Evolutionary conservation across 75 land plant species (phyloP).

Genomic region (Isoetes taiwanensis): DNA sequence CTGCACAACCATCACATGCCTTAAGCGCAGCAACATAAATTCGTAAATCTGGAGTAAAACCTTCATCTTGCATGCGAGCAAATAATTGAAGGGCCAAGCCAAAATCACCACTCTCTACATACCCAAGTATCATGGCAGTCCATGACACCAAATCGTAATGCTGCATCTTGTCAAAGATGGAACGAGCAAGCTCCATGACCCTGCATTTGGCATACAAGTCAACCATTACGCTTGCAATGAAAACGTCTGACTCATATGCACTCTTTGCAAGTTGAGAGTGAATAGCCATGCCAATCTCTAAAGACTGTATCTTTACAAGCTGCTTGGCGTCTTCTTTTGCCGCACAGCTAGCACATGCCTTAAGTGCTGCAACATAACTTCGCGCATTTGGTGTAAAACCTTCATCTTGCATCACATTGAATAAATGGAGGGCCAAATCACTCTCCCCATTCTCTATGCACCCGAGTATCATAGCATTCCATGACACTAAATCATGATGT

Average conservation of each 20-base stretch:
- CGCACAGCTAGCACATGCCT: no score
- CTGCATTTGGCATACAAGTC: not conserved
- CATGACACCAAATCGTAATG: not conserved
- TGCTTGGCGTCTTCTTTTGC: no score
- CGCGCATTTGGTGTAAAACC: no score
- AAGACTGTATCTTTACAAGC: no score
- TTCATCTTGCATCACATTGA: no score
- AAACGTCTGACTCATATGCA: not conserved
- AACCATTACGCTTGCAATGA: not conserved
- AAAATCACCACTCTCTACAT: not conserved
- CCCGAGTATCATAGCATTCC: no score
- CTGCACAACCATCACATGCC: not conserved
- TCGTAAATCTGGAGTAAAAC: not conserved
- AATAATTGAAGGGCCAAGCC: not conserved
- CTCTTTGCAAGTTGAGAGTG: no score
- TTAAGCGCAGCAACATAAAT: not conserved
- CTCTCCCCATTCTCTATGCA: no score
- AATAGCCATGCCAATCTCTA: no score
- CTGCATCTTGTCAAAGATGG: not conserved
- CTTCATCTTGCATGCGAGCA: not conserved
- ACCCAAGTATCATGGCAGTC: not conserved
- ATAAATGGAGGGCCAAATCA: no score
- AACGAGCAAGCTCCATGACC: not conserved
- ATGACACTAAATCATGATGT: no score
- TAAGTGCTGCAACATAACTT: no score